These are phyloP conservation scores for Kalmanozyma brasiliensis DNA, from an alignment of 1,284 basidiomycete species.

Conservation along the genomic window DNA sequence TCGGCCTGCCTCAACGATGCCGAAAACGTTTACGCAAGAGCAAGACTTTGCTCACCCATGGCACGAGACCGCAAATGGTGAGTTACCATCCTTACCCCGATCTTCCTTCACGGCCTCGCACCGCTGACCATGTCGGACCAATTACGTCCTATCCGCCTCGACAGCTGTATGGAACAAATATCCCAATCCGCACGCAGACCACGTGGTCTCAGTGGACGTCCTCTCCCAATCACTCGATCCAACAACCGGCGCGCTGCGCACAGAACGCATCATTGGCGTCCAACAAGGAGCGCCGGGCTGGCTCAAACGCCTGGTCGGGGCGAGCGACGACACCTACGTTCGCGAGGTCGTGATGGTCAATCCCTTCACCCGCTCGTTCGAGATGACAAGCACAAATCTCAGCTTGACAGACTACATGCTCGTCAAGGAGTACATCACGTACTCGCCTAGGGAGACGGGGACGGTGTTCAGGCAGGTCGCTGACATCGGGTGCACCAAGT, in stretches of 20 bases:
- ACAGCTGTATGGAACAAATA: constrained; percentile 91
- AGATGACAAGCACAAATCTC: constrained; percentile 70
- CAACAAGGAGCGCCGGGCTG: constrained; percentile 84
- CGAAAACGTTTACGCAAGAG: constrained; percentile 29
- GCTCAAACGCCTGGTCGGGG: constrained; percentile 88
- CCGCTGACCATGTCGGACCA: too few species aligned
- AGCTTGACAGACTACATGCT: constrained; percentile 88
- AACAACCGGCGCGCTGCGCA: constrained; percentile 84
- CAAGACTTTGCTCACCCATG: constrained; percentile 40
- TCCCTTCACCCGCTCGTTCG: constrained; percentile 23
- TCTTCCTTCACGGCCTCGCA: background rate
- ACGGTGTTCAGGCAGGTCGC: constrained; percentile 49
- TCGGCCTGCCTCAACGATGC: too few species aligned
- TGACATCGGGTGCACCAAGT: constrained; percentile 42
- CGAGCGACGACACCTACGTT: constrained; percentile 90
- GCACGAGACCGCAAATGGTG: constrained; percentile 39
- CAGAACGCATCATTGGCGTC: constrained; percentile 84
- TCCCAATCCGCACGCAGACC: constrained; percentile 89
- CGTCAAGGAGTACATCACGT: constrained; percentile 88
- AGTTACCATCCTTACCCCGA: background rate
- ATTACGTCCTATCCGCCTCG: too few species aligned
- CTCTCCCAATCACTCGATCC: constrained; percentile 84
- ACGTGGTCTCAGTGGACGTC: constrained; percentile 90
- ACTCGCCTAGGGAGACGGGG: constrained; percentile 77
- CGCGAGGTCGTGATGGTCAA: constrained; percentile 84